Evolutionary conservation across 2,329 filamentous ascomycete species (phyloP).

Genomic region (Microsporum ferrugineum): DNA sequence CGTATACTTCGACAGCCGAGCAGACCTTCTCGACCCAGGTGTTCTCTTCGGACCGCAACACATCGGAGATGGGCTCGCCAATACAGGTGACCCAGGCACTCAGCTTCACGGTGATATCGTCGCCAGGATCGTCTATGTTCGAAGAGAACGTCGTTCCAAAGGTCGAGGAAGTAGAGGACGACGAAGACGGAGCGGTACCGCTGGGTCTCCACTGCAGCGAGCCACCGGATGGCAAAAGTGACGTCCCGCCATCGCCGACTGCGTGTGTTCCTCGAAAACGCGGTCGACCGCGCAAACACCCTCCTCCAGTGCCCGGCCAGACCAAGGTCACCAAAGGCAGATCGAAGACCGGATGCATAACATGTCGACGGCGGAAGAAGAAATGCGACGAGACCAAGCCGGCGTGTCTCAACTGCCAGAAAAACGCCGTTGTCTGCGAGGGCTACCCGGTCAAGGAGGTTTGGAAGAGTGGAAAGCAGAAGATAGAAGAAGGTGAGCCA

Average conservation of each 20-base stretch:
- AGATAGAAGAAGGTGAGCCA: constrained; percentile 49
- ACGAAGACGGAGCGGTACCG: constrained; percentile 30
- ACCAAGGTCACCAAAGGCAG: constrained; percentile 66
- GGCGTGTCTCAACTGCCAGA: constrained; percentile 63
- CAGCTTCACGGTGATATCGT: constrained; percentile 20
- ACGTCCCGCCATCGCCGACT: constrained; percentile 12
- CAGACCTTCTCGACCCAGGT: constrained; percentile 8
- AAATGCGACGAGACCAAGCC: constrained; percentile 44
- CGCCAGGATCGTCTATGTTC: constrained; percentile 15
- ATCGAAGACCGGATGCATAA: constrained; percentile 48
- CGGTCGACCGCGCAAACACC: constrained; percentile 73
- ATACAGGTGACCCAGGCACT: constrained; percentile 12
- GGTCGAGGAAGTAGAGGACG: constrained; percentile 42
- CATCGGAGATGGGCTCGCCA: constrained; percentile 13
- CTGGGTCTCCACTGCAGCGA: constrained; percentile 20
- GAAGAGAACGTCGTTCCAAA: constrained; percentile 39
- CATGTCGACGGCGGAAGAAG: constrained; percentile 50
- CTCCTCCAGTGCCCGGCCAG: constrained; percentile 48
- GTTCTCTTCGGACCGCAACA: constrained; percentile 10
- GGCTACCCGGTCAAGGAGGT: constrained; percentile 77
- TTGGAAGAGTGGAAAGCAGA: constrained; percentile 78
- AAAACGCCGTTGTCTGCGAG: constrained; percentile 85
- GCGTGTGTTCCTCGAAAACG: constrained; percentile 46
- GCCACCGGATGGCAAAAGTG: constrained; percentile 18
- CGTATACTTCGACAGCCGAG: constrained; percentile 9